Evolutionary conservation across 2,329 filamentous ascomycete species (phyloP).

Genomic region (Meredithiella fracta): DNA sequence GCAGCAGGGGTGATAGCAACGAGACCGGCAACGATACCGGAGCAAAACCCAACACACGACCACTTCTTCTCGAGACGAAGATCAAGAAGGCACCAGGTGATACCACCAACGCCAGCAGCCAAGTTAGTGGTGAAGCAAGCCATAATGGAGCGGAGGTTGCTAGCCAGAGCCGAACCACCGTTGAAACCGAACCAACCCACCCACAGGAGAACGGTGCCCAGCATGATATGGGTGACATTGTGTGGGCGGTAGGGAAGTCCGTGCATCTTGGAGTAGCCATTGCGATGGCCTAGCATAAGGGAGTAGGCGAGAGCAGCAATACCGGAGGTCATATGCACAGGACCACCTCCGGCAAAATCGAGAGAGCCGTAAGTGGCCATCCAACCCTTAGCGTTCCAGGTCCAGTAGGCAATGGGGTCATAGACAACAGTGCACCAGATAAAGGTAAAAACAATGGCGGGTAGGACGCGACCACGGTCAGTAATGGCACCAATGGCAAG

Average conservation of each 20-base stretch:
- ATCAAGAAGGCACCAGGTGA: constrained; percentile 74
- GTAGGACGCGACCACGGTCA: constrained; percentile 44
- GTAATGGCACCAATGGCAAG: constrained; percentile 44
- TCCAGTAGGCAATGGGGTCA: constrained; percentile 60
- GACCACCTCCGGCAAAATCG: constrained; percentile 60
- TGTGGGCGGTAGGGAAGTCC: constrained; percentile 53
- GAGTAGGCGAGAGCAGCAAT: constrained; percentile 57
- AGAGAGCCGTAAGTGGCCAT: constrained; percentile 50
- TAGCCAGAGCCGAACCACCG: constrained; percentile 62
- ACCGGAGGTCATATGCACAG: constrained; percentile 59
- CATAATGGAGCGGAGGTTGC: constrained; percentile 79
- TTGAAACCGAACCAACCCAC: constrained; percentile 97
- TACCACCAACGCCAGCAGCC: constrained; percentile 62
- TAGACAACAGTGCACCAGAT: constrained; percentile 57
- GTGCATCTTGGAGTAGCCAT: constrained; percentile 42
- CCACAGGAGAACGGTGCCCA: constrained; percentile 67
- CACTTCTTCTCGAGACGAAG: constrained; percentile 87
- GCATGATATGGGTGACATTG: constrained; percentile 56
- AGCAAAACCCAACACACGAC: constrained; percentile 88
- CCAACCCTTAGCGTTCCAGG: constrained; percentile 62
- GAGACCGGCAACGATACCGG: constrained; percentile 70
- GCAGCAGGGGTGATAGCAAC: constrained; percentile 77
- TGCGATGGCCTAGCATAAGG: constrained; percentile 54
- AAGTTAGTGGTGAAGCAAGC: constrained; percentile 79
- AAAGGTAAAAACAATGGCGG: constrained; percentile 50